phyloP scores from a whole-genome alignment of 2,329 filamentous ascomycete species.

The Aphanoascus verrucosus region DNA sequence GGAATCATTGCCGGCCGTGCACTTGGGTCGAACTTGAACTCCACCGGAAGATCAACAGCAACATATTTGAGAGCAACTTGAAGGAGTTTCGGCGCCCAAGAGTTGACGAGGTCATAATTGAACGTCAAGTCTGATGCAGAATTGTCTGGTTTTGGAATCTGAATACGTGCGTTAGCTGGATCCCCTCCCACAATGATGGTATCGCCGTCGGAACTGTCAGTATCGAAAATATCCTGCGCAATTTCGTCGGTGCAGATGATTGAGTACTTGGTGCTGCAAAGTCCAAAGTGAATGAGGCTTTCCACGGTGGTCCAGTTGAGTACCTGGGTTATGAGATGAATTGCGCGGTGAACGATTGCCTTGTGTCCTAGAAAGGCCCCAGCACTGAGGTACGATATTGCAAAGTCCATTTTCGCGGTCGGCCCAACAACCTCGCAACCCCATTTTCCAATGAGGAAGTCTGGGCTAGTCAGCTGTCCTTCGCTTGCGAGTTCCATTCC shows the following conservation, averaged over 20 bases:
- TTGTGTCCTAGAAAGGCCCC: slow-evolving; percentile 24
- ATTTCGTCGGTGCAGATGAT: slow-evolving; percentile 12
- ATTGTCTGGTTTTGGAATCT: not conserved
- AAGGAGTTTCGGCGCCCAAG: slow-evolving; percentile 15
- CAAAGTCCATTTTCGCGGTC: slow-evolving; percentile 22
- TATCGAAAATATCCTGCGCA: not conserved
- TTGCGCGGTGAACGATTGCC: slow-evolving; percentile 20
- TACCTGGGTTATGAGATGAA: slow-evolving; percentile 19
- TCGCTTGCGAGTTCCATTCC: slow-evolving; percentile 18
- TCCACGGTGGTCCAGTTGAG: slow-evolving; percentile 26
- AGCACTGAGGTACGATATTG: slow-evolving; percentile 24
- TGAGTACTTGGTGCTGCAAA: slow-evolving; percentile 19
- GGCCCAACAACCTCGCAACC: slow-evolving; percentile 12
- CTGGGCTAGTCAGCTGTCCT: slow-evolving; percentile 15
- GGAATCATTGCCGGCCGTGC: slow-evolving; percentile 20
- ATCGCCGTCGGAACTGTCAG: slow-evolving; percentile 6
- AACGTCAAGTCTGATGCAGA: slow-evolving; percentile 1
- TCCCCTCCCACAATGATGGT: not conserved
- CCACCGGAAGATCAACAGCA: slow-evolving; percentile 13
- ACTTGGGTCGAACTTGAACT: slow-evolving; percentile 21
- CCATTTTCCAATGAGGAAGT: slow-evolving; percentile 16
- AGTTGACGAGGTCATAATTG: slow-evolving; percentile 8
- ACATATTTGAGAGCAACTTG: slow-evolving; percentile 21
- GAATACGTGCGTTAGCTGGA: not conserved
- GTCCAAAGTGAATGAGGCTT: slow-evolving; percentile 22